phyloP scores from a whole-genome alignment of 345 rosid species.

The Eucalyptus lansdowneana region DNA sequence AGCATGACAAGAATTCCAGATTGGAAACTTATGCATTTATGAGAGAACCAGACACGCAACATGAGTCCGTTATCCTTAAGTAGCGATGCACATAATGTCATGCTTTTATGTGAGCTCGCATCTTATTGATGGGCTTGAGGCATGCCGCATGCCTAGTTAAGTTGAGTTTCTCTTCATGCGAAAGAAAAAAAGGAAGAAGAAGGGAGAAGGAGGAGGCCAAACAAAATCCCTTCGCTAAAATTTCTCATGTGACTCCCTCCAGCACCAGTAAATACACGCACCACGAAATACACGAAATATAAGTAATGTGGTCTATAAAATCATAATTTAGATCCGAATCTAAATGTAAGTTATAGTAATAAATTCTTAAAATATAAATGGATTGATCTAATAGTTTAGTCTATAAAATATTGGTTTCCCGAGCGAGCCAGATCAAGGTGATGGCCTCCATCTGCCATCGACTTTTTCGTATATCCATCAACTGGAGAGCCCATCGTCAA shows the following conservation, averaged over 20 bases:
- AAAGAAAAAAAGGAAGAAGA: background rate
- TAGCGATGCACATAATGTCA: background rate
- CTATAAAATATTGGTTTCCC: background rate
- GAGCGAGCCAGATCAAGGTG: background rate
- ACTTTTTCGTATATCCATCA: background rate
- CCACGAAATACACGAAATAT: background rate
- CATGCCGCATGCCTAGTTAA: background rate
- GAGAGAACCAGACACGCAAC: background rate
- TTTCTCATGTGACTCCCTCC: background rate
- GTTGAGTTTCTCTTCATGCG: background rate
- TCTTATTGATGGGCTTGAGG: background rate
- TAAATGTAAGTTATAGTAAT: background rate
- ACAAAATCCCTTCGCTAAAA: background rate
- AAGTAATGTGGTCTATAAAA: background rate
- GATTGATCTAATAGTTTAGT: background rate
- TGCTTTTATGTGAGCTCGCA: background rate
- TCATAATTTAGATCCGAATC: background rate
- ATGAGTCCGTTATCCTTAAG: background rate
- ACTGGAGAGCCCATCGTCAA: background rate
- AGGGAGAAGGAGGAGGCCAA: background rate
- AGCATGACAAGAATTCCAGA: background rate
- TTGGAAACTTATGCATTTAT: background rate
- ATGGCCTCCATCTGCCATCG: background rate
- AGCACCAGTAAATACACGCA: background rate
- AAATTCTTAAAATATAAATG: background rate